phyloP scores from a whole-genome alignment of 148 eudicot genomes.

The Arctostaphylos glauca region DNA sequence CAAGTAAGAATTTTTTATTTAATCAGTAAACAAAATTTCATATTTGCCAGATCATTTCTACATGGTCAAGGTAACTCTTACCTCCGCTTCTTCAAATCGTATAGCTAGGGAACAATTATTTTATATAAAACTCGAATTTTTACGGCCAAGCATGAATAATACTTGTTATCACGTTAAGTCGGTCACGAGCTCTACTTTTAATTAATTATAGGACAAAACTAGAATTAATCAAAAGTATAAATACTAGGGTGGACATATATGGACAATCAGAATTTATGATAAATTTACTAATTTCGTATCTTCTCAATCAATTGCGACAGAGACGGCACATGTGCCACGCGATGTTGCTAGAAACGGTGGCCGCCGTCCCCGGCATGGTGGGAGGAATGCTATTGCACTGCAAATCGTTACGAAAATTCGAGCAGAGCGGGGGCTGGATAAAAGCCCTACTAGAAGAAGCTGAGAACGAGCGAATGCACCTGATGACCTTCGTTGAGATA shows the following conservation, averaged over 20 bases:
- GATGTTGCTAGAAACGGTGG: constrained; percentile 19
- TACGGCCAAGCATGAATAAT: no score
- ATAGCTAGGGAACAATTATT: no score
- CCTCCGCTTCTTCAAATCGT: no score
- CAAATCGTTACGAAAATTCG: constrained; percentile 21
- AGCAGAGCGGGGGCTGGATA: constrained; percentile 28
- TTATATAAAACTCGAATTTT: no score
- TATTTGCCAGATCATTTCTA: no score
- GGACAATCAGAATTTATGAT: neutral
- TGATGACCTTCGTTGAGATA: constrained; percentile 20
- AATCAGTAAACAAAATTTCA: no score
- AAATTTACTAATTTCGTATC: neutral
- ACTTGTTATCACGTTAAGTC: no score
- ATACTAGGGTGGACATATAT: neutral
- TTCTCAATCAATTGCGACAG: neutral
- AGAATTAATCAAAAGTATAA: neutral
- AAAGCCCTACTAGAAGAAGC: constrained; percentile 26
- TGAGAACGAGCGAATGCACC: constrained; percentile 25
- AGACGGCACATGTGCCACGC: constrained; percentile 28
- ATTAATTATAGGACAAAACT: neutral
- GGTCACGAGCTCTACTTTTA: no score
- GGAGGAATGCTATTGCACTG: constrained; percentile 27
- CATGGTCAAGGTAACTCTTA: no score
- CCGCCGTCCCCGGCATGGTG: constrained; percentile 25
- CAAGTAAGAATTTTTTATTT: no score